These are phyloP conservation scores for Scenedesmus sp. DNA, from an alignment of 163 green algal genomes.

Conservation along the genomic window DNA sequence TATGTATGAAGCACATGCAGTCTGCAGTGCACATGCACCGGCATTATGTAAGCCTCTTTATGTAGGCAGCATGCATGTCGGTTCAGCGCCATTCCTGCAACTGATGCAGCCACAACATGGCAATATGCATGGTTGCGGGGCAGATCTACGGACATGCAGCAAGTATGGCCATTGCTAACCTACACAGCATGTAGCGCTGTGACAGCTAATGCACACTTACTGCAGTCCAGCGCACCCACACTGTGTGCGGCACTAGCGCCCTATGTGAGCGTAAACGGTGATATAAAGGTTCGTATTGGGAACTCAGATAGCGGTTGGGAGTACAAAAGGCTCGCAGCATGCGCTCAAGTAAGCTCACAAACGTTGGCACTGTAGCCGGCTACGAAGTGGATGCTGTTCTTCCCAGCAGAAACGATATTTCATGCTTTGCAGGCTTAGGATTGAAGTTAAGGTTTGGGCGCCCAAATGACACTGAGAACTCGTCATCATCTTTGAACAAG, in stretches of 20 bases:
- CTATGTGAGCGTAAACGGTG: not conserved
- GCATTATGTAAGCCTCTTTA: slow-evolving; percentile 4
- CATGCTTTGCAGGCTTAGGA: not conserved
- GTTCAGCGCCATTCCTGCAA: not conserved
- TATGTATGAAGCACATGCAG: not conserved
- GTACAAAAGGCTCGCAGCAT: not conserved
- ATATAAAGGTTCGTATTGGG: not conserved
- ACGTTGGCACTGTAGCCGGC: not conserved
- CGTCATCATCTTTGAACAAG: slow-evolving; percentile 7
- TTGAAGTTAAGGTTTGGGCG: not conserved
- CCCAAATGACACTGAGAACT: not conserved
- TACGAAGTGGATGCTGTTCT: not conserved
- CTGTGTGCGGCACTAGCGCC: not conserved
- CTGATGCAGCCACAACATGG: not conserved
- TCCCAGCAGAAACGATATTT: not conserved
- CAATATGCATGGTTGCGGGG: not conserved
- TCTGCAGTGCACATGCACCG: not conserved
- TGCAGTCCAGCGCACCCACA: not conserved
- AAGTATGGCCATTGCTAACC: not conserved
- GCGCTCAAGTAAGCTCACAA: not conserved
- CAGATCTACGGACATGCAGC: not conserved
- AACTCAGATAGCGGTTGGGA: not conserved
- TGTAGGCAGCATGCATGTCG: not conserved
- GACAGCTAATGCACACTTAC: not conserved
- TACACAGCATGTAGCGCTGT: not conserved